Evolutionary conservation across 371 early-diverging fungal species (phyloP), one percentile per base, ranked within the genome.

Genomic region (Dinochytrium kinnereticum): DNA sequence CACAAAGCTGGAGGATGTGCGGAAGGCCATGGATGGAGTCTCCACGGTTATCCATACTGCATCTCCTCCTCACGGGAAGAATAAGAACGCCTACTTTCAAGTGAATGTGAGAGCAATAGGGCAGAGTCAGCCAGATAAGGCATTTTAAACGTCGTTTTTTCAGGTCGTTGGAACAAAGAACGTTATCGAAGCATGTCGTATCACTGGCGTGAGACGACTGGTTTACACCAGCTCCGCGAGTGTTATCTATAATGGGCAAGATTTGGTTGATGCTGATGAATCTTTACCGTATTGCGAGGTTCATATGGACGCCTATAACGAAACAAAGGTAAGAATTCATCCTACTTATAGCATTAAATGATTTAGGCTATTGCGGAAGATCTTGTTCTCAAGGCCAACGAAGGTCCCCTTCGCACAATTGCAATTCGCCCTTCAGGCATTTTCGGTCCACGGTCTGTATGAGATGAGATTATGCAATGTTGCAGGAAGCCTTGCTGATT

Each of bases 11-110:
- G 87, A 82, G 2, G 88, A 90, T 74, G 88, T 96, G n/a, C 84
- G 76, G 33, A 67, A 71, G 2, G 94, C 95, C 0, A 39, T 87
- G 72, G 44, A 73, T 15, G 82, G 76, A 1, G 90, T 90, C 51
- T 87, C 89, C 5, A 88, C 89, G 65, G 96, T 95, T 39, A 91
- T 96, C 80, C 96, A 97, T 84, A 93, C 95, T 0, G 98, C 97
- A 1, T 95, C 96, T 2, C 96, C 97, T 13, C 88, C 92, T 59
- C 91, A 91, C 80, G 82, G 81, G 31, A 26, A 71, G 17, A 55
- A 72, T 19, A 57, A 28, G 30, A 80, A 80, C 26, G 81, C 91
- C 64, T 90, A 88, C 79, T 86, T 86, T 67, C 81, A 83, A 51
- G 95, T 96, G 76, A 96, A 97, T 76, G 77, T 73, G 28, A 50